Base-by-base conservation (phyloP, 305 asterid species). In the Plantago coronopus region DNA sequence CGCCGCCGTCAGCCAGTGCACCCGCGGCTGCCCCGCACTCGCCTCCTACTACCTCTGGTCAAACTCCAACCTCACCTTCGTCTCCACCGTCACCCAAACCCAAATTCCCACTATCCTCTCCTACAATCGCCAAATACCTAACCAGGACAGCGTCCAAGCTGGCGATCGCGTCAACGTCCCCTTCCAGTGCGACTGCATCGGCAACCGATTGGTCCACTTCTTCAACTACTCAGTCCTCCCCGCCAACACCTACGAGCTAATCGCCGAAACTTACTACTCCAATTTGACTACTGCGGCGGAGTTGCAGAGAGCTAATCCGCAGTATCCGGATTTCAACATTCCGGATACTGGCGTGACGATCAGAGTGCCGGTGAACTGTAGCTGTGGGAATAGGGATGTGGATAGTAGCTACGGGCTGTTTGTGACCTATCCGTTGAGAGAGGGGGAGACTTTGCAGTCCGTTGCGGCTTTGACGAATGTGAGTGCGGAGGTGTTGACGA, bases 341-440 rank as follows among this genome's bases (percentile, higher is more conserved):
- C 96, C 96, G 54, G 70, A 64, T 40, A 75, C 59, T 1, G 83
- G 79, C 22, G 87, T 42, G 50, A 17, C 16, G 16, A 3, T 93
- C 68, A 79, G 61, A 37, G 97, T 89, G 54, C n/a, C 79, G 22
- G 99, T 93, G 73, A 89, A 83, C 60, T 93, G 99, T 60, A 87
- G 84, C 59, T 93, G 99, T 67, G 99, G 99, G 59, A 70, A 89
- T 70, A 54, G 38, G 65, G 29, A 44, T 13, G 80, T 93, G n/a
- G 63, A 58, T 67, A 76, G 16, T 17, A 49, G 60, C 85, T 93
- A 79, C 65, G 97, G 96, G 2, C 57, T 93, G 94, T 93, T 93
- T 55, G 56, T 81, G 4, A 89, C 97, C 18, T 93, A 84, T 64
- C 96, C 99, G 48, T 17, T 87, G 66, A 66, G 79, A 69, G 54